phyloP scores from a whole-genome alignment of 148 eudicot species.

The Limonium bicolor region DNA sequence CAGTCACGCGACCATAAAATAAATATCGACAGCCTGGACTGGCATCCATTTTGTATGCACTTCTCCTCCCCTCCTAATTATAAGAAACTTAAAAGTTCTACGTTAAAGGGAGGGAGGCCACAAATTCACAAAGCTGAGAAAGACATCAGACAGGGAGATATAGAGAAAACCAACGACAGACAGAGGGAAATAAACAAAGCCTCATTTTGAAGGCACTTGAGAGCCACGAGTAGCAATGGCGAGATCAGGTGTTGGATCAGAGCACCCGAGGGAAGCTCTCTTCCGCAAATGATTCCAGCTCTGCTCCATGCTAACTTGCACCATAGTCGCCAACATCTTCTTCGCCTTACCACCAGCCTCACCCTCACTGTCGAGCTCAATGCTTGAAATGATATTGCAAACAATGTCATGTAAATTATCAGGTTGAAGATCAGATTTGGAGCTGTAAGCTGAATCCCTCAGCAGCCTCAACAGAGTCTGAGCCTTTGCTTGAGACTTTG shows the following conservation, averaged over 20 bases:
- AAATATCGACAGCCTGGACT: constrained; percentile 82
- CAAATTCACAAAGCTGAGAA: too few species aligned
- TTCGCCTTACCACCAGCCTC: constrained; percentile 81
- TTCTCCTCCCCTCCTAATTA: not conserved
- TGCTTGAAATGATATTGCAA: constrained; percentile 61
- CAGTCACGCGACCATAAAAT: too few species aligned
- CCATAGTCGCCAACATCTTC: constrained; percentile 93
- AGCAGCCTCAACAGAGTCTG: constrained; percentile 50
- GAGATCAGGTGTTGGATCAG: constrained; percentile 44
- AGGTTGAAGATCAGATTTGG: constrained; percentile 52
- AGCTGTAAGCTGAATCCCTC: constrained; percentile 60
- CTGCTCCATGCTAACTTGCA: constrained; percentile 98
- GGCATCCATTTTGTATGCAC: constrained; percentile 22
- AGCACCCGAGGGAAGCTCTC: constrained; percentile 79
- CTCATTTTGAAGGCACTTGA: too few species aligned
- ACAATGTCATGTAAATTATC: constrained; percentile 84
- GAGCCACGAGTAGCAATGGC: constrained; percentile 32
- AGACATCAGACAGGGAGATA: not conserved
- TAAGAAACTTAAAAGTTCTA: not conserved
- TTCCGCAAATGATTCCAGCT: constrained; percentile 79
- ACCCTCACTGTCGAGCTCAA: constrained; percentile 71
- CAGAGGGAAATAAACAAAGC: too few species aligned
- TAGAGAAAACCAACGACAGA: not conserved
- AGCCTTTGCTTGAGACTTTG: constrained; percentile 62
- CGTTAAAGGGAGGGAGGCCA: too few species aligned